Evolutionary conservation across 208 protist genomes (phyloP).

Genomic region (Crithidia mellificae): DNA sequence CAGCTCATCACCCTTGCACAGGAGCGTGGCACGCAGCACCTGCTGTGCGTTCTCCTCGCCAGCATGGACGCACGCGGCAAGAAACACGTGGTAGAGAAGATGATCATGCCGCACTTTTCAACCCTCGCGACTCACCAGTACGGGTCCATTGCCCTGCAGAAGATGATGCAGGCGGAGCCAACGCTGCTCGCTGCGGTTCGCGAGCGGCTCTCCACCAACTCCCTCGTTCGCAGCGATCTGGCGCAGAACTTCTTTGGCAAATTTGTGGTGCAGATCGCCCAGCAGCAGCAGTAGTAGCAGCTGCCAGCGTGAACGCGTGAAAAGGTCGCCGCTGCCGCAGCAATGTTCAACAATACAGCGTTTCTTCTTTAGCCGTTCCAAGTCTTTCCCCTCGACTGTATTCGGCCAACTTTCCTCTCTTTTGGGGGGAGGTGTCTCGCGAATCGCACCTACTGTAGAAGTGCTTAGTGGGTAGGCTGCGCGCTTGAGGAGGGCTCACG

Average conservation of each 20-base stretch:
- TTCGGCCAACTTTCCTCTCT: too few species aligned
- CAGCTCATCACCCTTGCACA: conserved; percentile 65
- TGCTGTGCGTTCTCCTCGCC: conserved; percentile 68
- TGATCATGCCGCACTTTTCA: conserved; percentile 52
- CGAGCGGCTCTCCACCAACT: conserved; percentile 43
- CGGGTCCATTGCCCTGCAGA: conserved; percentile 81
- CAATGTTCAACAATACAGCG: too few species aligned
- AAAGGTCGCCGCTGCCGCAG: too few species aligned
- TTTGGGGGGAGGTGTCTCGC: too few species aligned
- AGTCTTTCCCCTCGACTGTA: too few species aligned
- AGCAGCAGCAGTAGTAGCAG: conserved; percentile 16
- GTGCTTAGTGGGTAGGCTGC: too few species aligned
- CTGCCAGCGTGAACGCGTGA: too few species aligned
- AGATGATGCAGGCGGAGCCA: conserved; percentile 73
- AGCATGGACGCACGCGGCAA: conserved; percentile 71
- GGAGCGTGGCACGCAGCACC: conserved; percentile 82
- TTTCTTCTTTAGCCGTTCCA: too few species aligned
- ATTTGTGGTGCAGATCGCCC: conserved; percentile 84
- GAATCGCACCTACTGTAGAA: too few species aligned
- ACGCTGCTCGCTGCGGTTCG: conserved; percentile 48
- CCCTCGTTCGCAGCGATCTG: conserved; percentile 57
- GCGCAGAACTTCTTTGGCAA: conserved; percentile 86
- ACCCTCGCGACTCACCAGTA: conserved; percentile 63
- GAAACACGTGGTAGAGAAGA: conserved; percentile 50
- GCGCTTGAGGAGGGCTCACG: too few species aligned